phyloP scores from a whole-genome alignment of 257 asterid species.

The Plectranthus barbatus region DNA sequence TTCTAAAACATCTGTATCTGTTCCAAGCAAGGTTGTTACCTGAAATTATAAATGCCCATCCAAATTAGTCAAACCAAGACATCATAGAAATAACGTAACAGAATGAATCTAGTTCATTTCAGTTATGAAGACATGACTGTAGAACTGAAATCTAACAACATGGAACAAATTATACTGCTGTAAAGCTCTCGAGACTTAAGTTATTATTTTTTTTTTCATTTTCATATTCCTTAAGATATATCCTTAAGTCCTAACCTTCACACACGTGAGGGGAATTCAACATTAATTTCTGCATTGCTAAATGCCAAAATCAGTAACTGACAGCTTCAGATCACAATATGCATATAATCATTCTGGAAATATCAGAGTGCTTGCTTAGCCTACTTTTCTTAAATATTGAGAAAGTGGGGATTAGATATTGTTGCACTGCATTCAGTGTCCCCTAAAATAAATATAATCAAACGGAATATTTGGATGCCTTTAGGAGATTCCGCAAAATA shows the following conservation, averaged over 20 bases:
- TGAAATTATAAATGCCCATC: constrained; percentile 22
- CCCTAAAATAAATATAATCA: neutral
- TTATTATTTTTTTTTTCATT: neutral
- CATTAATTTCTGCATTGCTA: neutral
- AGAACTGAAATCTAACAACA: neutral
- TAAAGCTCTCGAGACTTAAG: neutral
- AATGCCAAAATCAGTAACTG: neutral
- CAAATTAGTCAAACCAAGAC: constrained; percentile 17
- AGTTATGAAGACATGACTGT: neutral
- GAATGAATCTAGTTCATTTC: neutral
- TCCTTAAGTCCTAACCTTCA: neutral
- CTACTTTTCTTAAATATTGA: neutral
- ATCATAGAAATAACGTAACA: constrained; percentile 15
- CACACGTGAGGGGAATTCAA: neutral
- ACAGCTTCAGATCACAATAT: neutral
- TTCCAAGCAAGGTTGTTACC: constrained; percentile 49
- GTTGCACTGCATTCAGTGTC: neutral
- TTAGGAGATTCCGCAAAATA: neutral
- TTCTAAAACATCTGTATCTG: constrained; percentile 50
- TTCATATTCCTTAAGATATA: neutral
- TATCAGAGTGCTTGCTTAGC: neutral
- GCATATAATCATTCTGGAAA: neutral
- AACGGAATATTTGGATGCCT: neutral
- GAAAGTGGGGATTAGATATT: neutral
- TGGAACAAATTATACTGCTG: neutral